These are phyloP conservation scores for Coniochaeta hoffmannii DNA, from an alignment of 2,329 filamentous ascomycete genomes.

Conservation along the genomic window DNA sequence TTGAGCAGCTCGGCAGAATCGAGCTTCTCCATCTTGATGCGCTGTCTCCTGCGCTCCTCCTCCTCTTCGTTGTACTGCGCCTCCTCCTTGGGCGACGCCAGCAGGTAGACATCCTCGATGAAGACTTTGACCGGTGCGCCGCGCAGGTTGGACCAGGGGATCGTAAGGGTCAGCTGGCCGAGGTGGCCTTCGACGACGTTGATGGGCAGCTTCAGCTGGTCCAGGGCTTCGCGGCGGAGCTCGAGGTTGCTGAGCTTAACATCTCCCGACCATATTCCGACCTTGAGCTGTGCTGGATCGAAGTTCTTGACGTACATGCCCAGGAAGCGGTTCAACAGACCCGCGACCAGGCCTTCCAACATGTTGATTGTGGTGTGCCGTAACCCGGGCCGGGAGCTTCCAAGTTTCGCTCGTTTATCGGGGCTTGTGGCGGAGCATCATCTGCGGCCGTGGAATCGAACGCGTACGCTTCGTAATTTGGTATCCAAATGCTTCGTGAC, in stretches of 20 bases:
- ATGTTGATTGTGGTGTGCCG: constrained; percentile 58
- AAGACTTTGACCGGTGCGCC: constrained; percentile 91
- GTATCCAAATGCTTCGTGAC: not conserved
- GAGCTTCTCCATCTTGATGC: constrained; percentile 98
- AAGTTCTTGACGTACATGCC: constrained; percentile 99
- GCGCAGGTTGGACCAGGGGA: constrained; percentile 95
- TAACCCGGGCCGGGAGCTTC: constrained; percentile 60
- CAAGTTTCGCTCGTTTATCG: constrained; percentile 16
- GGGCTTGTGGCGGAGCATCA: constrained; percentile 19
- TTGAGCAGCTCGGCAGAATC: constrained; percentile 94
- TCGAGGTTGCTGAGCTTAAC: constrained; percentile 92
- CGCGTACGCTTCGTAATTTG: not conserved
- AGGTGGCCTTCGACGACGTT: constrained; percentile 96
- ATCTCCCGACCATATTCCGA: constrained; percentile 98
- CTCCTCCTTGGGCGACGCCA: constrained; percentile 94
- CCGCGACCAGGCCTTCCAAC: constrained; percentile 95
- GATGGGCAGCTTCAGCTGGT: constrained; percentile 91
- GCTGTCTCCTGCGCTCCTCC: constrained; percentile 76
- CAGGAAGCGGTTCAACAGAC: constrained; percentile 96
- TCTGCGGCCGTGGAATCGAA: constrained; percentile 11
- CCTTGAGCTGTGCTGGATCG: constrained; percentile 93
- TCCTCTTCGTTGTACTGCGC: constrained; percentile 89
- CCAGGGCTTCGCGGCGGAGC: constrained; percentile 86
- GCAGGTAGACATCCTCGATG: constrained; percentile 92
- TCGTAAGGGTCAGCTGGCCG: constrained; percentile 82